phyloP scores from a whole-genome alignment of 495 filamentous ascomycete genomes.

The Pyronema omphalodes region DNA sequence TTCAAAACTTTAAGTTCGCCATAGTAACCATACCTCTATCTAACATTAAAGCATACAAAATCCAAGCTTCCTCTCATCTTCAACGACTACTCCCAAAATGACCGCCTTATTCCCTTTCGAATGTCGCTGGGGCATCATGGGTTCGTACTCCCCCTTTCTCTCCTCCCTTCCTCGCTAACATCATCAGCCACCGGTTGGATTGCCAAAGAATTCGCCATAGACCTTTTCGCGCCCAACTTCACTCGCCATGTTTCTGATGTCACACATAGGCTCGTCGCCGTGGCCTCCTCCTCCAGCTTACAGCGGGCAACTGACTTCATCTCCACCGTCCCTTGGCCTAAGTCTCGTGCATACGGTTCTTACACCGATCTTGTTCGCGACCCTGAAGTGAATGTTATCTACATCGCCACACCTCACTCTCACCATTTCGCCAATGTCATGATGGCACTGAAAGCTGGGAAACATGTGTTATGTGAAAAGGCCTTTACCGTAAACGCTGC shows the following conservation, averaged over 20 bases:
- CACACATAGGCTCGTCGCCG: slow-evolving; percentile 60
- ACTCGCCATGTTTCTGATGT: slow-evolving; percentile 54
- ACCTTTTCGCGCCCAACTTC: slow-evolving; percentile 61
- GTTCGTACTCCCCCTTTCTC: too few relatives aligned
- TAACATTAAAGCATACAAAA: too few relatives aligned
- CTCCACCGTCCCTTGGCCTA: slow-evolving; percentile 33
- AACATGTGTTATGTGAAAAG: slow-evolving; percentile 87
- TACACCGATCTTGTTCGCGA: slow-evolving; percentile 66
- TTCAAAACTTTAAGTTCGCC: too few relatives aligned
- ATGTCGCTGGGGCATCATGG: too few relatives aligned
- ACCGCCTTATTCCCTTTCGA: too few relatives aligned
- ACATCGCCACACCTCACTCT: slow-evolving; percentile 89
- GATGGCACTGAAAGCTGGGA: slow-evolving; percentile 63
- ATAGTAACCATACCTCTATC: too few relatives aligned
- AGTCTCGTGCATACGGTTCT: slow-evolving; percentile 57
- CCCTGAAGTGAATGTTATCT: slow-evolving; percentile 67
- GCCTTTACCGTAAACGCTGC: slow-evolving; percentile 76
- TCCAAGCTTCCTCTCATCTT: too few relatives aligned
- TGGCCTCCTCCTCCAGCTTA: slow-evolving; percentile 58
- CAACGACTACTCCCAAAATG: too few relatives aligned
- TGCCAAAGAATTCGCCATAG: slow-evolving; percentile 44
- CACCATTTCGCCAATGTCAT: slow-evolving; percentile 89
- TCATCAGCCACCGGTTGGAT: too few relatives aligned
- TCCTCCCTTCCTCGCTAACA: too few relatives aligned
- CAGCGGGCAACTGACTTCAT: slow-evolving; percentile 57